Conservation (phyloP, 179 eudicot species). For the Spinacia oleracea region DNA sequence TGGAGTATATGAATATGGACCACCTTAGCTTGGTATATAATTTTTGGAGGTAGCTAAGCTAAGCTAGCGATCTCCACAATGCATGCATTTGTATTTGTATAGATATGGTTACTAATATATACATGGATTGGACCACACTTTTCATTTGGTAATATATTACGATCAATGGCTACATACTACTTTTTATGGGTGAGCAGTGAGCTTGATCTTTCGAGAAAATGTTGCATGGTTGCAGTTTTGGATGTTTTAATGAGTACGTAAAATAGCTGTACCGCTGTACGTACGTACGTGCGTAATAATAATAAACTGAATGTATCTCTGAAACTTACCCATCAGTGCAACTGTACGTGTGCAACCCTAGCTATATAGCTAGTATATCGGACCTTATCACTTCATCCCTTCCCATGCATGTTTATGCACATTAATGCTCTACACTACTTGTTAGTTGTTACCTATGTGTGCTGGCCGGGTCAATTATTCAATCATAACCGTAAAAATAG, state of each 20-base stretch:
- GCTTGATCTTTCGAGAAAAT: constrained; percentile 9
- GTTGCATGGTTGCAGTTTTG: constrained; percentile 11
- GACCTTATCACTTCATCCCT: background rate
- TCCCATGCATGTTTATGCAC: constrained; percentile 4
- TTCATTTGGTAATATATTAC: background rate
- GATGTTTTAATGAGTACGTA: constrained; percentile 6
- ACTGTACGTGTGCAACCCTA: background rate
- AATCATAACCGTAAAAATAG: too few relatives aligned
- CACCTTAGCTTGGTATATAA: background rate
- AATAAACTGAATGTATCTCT: background rate
- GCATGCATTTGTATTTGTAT: constrained; percentile 14
- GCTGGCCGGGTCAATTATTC: too few relatives aligned
- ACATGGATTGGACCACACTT: constrained; percentile 24
- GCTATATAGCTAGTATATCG: background rate
- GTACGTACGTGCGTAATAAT: too few relatives aligned
- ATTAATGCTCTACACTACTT: background rate
- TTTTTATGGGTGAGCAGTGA: constrained; percentile 18
- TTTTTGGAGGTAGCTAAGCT: constrained; percentile 24
- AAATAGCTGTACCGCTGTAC: background rate
- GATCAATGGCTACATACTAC: background rate
- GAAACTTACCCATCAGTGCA: background rate
- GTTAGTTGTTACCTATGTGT: background rate
- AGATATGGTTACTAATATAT: background rate
- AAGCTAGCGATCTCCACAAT: constrained; percentile 1
- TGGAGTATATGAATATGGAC: too few relatives aligned